Conservation (phyloP, 306 rosid genomes). For the Cicer chorassanicum region DNA sequence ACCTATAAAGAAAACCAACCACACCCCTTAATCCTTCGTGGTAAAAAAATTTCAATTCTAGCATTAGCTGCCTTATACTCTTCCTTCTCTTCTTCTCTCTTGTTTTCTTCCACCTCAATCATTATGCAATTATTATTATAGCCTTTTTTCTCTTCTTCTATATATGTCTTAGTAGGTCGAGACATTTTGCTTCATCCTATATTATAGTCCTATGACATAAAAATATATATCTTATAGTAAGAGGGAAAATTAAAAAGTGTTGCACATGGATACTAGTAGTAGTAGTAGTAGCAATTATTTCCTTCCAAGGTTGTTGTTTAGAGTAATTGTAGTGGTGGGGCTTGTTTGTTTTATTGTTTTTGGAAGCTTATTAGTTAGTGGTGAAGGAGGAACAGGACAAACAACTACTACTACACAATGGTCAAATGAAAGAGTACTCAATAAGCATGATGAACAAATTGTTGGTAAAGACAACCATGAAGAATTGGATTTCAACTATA, state of each 20-base stretch:
- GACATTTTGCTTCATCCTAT: constrained; percentile 11
- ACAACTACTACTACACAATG: constrained; percentile 34
- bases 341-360: constrained; percentile 61
- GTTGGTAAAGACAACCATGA: constrained; percentile 51
- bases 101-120: constrained; percentile 44
- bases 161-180: constrained; percentile 40
- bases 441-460: constrained; percentile 38
- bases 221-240: not conserved
- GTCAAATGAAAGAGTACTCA: constrained; percentile 33
- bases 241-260: not conserved
- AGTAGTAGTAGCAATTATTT: constrained; percentile 43
- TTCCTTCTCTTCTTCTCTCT: constrained; percentile 34
- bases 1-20: constrained; percentile 85
- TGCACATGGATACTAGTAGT: constrained; percentile 49
- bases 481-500: constrained; percentile 65
- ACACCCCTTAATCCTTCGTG: constrained; percentile 52
- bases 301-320: constrained; percentile 50
- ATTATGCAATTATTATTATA: constrained; percentile 52
- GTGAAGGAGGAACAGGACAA: constrained; percentile 42
- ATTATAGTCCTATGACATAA: constrained; percentile 41
- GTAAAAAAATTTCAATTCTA: constrained; percentile 36
- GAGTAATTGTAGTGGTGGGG: constrained; percentile 57
- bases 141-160: constrained; percentile 37
- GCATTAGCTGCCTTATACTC: constrained; percentile 14
- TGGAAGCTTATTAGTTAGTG: constrained; percentile 48